Evolutionary conservation across 306 rosid genomes (phyloP).

Genomic region (Corylus americana): DNA sequence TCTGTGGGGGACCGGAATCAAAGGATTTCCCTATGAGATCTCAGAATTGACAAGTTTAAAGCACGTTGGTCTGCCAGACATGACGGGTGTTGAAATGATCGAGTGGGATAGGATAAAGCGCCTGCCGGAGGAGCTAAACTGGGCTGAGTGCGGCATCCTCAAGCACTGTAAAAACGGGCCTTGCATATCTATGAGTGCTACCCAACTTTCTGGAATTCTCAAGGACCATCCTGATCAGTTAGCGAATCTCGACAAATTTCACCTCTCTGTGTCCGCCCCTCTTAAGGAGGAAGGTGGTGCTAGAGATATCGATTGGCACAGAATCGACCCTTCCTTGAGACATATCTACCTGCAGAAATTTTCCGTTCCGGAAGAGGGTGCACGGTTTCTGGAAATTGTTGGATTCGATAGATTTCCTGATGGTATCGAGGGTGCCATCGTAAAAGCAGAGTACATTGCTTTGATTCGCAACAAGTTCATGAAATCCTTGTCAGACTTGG

Average conservation of each 20-base stretch:
- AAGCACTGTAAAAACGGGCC: neutral
- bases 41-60: constrained; percentile 14
- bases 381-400: constrained; percentile 11
- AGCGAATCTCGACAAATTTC: neutral
- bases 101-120: constrained; percentile 21
- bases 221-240: constrained; percentile 14
- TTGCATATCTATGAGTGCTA: constrained; percentile 22
- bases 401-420: neutral
- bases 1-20: constrained; percentile 25
- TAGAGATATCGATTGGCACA: constrained; percentile 3
- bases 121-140: constrained; percentile 32
- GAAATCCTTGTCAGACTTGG: constrained; percentile 17
- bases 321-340: neutral
- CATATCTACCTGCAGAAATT: neutral
- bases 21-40: constrained; percentile 24
- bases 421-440: constrained; percentile 22
- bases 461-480: constrained; percentile 27
- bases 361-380: neutral
- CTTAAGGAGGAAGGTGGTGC: constrained; percentile 14
- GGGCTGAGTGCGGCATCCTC: constrained; percentile 20
- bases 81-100: neutral
- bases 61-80: constrained; percentile 30
- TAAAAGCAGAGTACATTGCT: constrained; percentile 14
- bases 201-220: constrained; percentile 15
- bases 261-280: constrained; percentile 20